phyloP scores from a whole-genome alignment of 805 yeast species.

The Starmerella roubikii region DNA sequence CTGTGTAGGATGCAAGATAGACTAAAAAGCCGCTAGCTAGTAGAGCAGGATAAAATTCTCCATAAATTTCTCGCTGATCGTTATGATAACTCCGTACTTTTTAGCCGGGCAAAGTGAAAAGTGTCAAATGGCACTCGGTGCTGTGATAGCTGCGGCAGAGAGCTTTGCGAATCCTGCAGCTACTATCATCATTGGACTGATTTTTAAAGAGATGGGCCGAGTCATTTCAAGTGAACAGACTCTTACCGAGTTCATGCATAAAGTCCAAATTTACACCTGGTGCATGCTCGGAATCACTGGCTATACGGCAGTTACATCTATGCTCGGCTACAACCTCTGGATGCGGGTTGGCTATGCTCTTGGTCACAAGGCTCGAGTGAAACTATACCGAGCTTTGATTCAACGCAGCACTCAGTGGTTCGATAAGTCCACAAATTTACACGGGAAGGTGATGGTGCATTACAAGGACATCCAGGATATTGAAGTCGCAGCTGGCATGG shows the following conservation, averaged over 20 bases:
- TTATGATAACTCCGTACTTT: constrained; percentile 11
- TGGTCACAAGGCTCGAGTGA: constrained; percentile 40
- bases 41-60: background rate
- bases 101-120: constrained; percentile 6
- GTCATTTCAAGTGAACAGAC: constrained; percentile 26
- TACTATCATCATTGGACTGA: constrained; percentile 50
- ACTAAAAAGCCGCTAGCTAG: no score
- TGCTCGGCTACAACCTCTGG: constrained; percentile 51
- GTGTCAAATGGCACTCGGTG: constrained; percentile 7
- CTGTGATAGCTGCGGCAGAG: constrained; percentile 7
- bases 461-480: constrained; percentile 29
- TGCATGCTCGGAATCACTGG: constrained; percentile 32
- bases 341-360: constrained; percentile 60
- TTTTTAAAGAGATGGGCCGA: constrained; percentile 37
- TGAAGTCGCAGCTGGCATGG: constrained; percentile 27
- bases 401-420: constrained; percentile 44
- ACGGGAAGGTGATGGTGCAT: constrained; percentile 52
- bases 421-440: constrained; percentile 39
- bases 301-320: constrained; percentile 33
- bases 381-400: constrained; percentile 35
- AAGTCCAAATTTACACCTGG: constrained; percentile 25
- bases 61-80: no score
- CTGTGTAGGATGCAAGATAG: no score
- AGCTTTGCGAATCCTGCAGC: constrained; percentile 19
- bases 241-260: constrained; percentile 26